Evolutionary conservation across 257 asterid species (phyloP).

Genomic region (Fraxinus anomala): DNA sequence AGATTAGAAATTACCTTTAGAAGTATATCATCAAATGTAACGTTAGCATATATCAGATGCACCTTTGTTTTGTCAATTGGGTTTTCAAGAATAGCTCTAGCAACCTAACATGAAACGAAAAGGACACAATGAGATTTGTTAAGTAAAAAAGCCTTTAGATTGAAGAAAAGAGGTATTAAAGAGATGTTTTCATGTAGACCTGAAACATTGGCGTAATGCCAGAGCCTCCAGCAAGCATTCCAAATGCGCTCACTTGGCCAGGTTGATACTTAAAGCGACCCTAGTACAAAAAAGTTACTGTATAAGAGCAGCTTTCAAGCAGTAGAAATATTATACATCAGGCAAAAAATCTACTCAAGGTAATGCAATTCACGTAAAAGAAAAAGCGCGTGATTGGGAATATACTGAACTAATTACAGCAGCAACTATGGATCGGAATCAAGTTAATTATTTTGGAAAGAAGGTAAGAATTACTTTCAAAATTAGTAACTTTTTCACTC

Average conservation of each 20-base stretch:
- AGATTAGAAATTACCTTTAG: slow-evolving; percentile 58
- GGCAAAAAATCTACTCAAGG: background rate
- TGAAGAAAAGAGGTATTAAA: slow-evolving; percentile 6
- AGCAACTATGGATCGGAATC: background rate
- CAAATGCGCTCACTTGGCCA: slow-evolving; percentile 67
- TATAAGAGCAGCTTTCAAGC: background rate
- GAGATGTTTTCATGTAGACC: background rate
- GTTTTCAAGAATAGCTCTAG: slow-evolving; percentile 87
- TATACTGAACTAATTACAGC: background rate
- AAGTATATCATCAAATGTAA: slow-evolving; percentile 82
- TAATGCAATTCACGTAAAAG: background rate
- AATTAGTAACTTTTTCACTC: background rate
- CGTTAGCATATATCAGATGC: slow-evolving; percentile 89
- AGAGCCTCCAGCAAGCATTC: slow-evolving; percentile 76
- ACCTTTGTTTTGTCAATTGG: slow-evolving; percentile 74
- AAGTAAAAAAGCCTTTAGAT: background rate
- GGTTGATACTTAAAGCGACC: slow-evolving; percentile 70
- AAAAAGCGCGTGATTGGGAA: background rate
- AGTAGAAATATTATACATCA: background rate
- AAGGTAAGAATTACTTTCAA: background rate
- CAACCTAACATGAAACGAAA: slow-evolving; percentile 54
- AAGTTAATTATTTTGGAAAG: too few relatives aligned
- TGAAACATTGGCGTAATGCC: slow-evolving; percentile 78
- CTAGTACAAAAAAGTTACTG: slow-evolving; percentile 26
- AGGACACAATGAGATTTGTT: background rate